Evolutionary conservation across 1,139 yeast genomes (phyloP).

Genomic region (Debaryomyces fabryi): DNA sequence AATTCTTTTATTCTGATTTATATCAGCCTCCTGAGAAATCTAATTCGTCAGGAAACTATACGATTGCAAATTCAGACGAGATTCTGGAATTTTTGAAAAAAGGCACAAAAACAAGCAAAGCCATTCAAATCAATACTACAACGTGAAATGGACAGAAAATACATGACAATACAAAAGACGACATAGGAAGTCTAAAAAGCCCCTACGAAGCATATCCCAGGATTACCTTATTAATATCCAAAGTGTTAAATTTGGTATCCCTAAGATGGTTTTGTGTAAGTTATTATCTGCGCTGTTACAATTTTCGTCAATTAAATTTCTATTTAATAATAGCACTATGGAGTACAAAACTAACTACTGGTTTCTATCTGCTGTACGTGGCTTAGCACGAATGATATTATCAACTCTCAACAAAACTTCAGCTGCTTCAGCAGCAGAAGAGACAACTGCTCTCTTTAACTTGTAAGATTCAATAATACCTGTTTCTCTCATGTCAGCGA

Average conservation of each 20-base stretch:
- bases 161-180: not conserved
- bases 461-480: constrained; percentile 93
- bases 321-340: not conserved
- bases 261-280: not conserved
- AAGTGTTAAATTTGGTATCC: too few relatives aligned
- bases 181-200: too few relatives aligned
- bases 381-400: constrained; percentile 94
- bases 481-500: constrained; percentile 92
- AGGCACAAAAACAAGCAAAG: too few relatives aligned
- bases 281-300: not conserved
- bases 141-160: not conserved
- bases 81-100: too few relatives aligned
- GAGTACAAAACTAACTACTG: constrained; percentile 1
- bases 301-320: not conserved
- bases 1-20: too few relatives aligned
- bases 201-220: not conserved
- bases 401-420: constrained; percentile 94
- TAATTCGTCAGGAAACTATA: too few relatives aligned
- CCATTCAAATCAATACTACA: too few relatives aligned
- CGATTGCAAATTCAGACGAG: not conserved
- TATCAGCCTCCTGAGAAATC: too few relatives aligned
- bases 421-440: constrained; percentile 96
- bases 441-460: constrained; percentile 91
- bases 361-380: constrained; percentile 92
- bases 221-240: not conserved